Percentiles rank a stretch among this genome's conserved stretches.
Evolutionary conservation across 768 basidiomycete species (phyloP).

Genomic region (Suillus bovinus): DNA sequence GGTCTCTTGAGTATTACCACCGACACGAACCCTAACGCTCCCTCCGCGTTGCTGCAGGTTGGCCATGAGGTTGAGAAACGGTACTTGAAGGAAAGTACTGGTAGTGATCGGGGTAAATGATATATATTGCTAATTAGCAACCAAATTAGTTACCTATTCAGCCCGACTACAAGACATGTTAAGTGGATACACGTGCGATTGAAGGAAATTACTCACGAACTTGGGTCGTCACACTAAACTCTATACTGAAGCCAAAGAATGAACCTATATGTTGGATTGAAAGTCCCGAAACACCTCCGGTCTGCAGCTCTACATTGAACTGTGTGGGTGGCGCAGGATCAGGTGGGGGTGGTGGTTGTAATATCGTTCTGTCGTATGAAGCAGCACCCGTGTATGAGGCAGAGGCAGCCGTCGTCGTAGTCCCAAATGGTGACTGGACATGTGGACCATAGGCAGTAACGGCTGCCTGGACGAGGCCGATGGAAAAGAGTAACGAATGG

Average conservation of each 20-base stretch:
- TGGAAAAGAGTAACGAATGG: constrained; percentile 23
- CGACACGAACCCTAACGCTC: constrained; percentile 63
- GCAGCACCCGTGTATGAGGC: constrained; percentile 47
- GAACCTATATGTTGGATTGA: constrained; percentile 49
- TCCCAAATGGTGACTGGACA: constrained; percentile 26
- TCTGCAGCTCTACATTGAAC: constrained; percentile 46
- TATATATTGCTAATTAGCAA: no score
- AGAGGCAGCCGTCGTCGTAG: constrained; percentile 36
- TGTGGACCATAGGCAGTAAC: constrained; percentile 27
- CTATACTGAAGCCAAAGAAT: constrained; percentile 75
- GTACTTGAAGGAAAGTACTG: constrained; percentile 53
- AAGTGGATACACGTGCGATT: background rate
- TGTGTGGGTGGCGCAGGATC: constrained; percentile 41
- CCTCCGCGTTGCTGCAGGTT: constrained; percentile 70
- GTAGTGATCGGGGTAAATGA: background rate
- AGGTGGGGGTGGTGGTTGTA: constrained; percentile 52
- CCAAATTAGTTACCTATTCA: constrained; percentile 16
- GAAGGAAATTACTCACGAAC: constrained; percentile 47
- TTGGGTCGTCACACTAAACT: constrained; percentile 70
- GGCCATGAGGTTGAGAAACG: constrained; percentile 79
- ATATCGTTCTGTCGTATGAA: constrained; percentile 52
- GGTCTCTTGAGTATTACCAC: constrained; percentile 80
- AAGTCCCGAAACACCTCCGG: constrained; percentile 29
- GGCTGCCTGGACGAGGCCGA: constrained; percentile 14
- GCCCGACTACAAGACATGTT: constrained; percentile 15